Conservation (phyloP, 2,329 filamentous ascomycete genomes). For the Fusarium pseudoanthophilum region DNA sequence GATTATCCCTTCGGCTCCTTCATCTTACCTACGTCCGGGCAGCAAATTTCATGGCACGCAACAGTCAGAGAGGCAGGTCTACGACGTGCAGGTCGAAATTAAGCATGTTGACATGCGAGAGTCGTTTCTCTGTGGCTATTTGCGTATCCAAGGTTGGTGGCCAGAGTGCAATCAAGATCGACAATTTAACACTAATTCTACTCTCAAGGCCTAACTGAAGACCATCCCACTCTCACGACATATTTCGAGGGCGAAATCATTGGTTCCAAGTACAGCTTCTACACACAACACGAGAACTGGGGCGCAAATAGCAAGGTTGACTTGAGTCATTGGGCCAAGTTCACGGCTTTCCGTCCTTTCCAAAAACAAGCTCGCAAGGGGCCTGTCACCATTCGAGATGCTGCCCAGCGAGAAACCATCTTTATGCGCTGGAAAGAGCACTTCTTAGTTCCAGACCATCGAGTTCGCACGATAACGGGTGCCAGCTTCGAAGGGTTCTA, state of each 20-base stretch:
- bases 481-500: constrained; percentile 99
- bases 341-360: constrained; percentile 85
- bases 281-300: constrained; percentile 89
- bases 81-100: constrained; percentile 96
- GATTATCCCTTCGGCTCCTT: constrained; percentile 82
- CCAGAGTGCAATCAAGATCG: background rate
- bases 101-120: constrained; percentile 96
- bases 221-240: constrained; percentile 96
- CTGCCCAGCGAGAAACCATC: constrained; percentile 84
- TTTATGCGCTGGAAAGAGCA: constrained; percentile 99
- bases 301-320: constrained; percentile 93
- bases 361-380: constrained; percentile 67
- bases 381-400: constrained; percentile 70
- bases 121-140: constrained; percentile 93
- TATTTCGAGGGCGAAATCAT: constrained; percentile 99
- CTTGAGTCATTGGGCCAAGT: constrained; percentile 91
- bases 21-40: constrained; percentile 85
- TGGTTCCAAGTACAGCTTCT: constrained; percentile 92
- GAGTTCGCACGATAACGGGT: constrained; percentile 88
- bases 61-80: constrained; percentile 90
- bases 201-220: constrained; percentile 82
- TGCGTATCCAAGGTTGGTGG: constrained; percentile 88
- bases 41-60: constrained; percentile 92
- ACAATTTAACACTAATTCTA: constrained; percentile 23
- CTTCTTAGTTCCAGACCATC: constrained; percentile 94